These are phyloP conservation scores for Umbelopsis vinacea DNA, from an alignment of 192 early-diverging fungal genomes.

Conservation along the genomic window DNA sequence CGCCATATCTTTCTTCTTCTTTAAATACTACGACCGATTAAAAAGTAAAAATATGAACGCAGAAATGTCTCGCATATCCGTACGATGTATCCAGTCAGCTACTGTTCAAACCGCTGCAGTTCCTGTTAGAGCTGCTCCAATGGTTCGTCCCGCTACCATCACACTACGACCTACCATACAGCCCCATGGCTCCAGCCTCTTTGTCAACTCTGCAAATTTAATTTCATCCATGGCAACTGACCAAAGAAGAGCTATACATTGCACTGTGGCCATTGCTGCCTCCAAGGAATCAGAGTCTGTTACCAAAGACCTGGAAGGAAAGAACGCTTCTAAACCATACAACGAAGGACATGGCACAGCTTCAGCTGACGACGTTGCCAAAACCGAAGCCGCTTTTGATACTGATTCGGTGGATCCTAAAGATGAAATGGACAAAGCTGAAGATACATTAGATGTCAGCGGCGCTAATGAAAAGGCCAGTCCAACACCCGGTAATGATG, in stretches of 20 bases:
- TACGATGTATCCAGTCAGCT: background rate
- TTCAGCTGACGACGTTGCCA: background rate
- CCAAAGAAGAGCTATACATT: slow-evolving; percentile 6
- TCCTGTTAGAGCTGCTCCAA: background rate
- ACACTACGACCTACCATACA: background rate
- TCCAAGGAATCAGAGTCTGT: background rate
- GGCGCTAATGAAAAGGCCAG: slow-evolving; percentile 13
- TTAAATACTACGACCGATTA: too few species aligned
- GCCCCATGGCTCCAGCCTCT: slow-evolving; percentile 3
- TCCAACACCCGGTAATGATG: slow-evolving; percentile 9
- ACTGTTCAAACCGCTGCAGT: too few species aligned
- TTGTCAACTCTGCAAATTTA: background rate
- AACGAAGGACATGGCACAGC: slow-evolving; percentile 12
- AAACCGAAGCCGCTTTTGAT: slow-evolving; percentile 3
- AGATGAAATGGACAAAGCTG: slow-evolving; percentile 11
- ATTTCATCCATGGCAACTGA: background rate
- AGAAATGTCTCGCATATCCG: background rate
- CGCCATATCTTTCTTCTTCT: too few species aligned
- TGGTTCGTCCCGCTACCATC: background rate
- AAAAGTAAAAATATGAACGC: background rate
- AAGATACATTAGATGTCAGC: slow-evolving; percentile 14
- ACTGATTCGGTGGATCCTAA: slow-evolving; percentile 8
- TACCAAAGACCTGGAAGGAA: background rate
- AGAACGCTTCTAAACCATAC: slow-evolving; percentile 4
- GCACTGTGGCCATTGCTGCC: background rate